These are phyloP conservation scores for Plantago lanceolata DNA, from an alignment of 305 asterid genomes.

Conservation along the genomic window DNA sequence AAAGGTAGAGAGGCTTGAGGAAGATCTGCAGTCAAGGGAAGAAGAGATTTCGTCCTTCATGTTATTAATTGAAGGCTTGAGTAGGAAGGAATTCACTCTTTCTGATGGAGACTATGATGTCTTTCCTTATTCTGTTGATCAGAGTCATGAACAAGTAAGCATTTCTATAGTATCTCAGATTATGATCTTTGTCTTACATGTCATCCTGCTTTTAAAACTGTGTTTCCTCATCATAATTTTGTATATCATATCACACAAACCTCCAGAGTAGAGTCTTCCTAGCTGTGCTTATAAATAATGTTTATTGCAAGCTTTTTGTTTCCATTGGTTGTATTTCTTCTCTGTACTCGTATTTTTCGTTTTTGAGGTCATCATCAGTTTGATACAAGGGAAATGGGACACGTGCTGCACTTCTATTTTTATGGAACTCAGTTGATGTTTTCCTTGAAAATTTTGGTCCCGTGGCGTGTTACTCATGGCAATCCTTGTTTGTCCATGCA, in stretches of 20 bases:
- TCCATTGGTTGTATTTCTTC: not conserved
- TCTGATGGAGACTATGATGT: constrained; percentile 48
- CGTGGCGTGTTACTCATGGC: not conserved
- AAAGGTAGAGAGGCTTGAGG: constrained; percentile 69
- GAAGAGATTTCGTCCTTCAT: constrained; percentile 64
- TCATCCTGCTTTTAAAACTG: not conserved
- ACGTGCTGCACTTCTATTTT: not conserved
- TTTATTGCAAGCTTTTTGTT: not conserved
- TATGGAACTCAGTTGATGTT: not conserved
- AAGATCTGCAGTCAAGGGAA: constrained; percentile 53
- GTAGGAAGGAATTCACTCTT: constrained; percentile 32
- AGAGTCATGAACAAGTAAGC: constrained; percentile 49
- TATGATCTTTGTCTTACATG: not conserved
- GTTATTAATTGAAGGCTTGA: constrained; percentile 59
- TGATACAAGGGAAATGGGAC: not conserved
- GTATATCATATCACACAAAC: not conserved
- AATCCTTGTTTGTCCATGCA: constrained; percentile 19
- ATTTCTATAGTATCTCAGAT: constrained; percentile 7
- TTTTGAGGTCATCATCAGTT: not conserved
- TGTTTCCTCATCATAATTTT: not conserved
- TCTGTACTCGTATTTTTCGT: not conserved
- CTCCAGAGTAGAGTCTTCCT: not conserved
- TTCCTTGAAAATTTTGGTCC: not conserved
- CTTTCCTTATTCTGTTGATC: constrained; percentile 36
- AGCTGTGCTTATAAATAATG: not conserved